These are phyloP conservation scores for Raffaelea albimanens DNA, from an alignment of 2,329 filamentous ascomycete species.

Conservation along the genomic window DNA sequence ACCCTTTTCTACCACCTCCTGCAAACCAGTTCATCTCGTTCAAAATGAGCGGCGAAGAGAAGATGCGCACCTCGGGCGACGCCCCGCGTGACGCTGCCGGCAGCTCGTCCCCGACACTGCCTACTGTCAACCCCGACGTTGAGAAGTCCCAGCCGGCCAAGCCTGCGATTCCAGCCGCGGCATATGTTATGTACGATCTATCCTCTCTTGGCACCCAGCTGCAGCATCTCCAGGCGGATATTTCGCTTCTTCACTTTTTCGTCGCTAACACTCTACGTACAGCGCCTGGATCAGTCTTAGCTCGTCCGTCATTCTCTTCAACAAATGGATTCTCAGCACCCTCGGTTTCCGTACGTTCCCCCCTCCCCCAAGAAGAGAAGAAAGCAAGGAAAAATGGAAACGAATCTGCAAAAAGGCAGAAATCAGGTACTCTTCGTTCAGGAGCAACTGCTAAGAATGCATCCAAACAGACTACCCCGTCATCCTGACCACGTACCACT, in stretches of 20 bases:
- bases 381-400: neutral
- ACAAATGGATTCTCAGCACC: constrained; percentile 94
- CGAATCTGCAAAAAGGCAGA: neutral
- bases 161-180: constrained; percentile 62
- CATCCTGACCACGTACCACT: constrained; percentile 91
- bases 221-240: neutral
- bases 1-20: too few relatives aligned
- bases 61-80: constrained; percentile 76
- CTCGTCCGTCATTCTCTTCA: constrained; percentile 94
- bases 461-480: constrained; percentile 52
- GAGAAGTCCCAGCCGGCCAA: constrained; percentile 63
- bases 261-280: constrained; percentile 8
- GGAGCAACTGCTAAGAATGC: neutral
- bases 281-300: constrained; percentile 90
- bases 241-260: neutral
- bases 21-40: neutral
- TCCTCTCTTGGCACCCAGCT: neutral
- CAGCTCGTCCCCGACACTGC: constrained; percentile 50
- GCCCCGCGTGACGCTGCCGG: constrained; percentile 43
- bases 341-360: constrained; percentile 60
- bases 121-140: constrained; percentile 66
- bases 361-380: neutral
- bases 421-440: neutral
- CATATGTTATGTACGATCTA: constrained; percentile 63
- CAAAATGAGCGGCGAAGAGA: constrained; percentile 63